These are phyloP conservation scores for Psidium friedrichsthalianum DNA, from an alignment of 345 rosid genomes.

Conservation along the genomic window DNA sequence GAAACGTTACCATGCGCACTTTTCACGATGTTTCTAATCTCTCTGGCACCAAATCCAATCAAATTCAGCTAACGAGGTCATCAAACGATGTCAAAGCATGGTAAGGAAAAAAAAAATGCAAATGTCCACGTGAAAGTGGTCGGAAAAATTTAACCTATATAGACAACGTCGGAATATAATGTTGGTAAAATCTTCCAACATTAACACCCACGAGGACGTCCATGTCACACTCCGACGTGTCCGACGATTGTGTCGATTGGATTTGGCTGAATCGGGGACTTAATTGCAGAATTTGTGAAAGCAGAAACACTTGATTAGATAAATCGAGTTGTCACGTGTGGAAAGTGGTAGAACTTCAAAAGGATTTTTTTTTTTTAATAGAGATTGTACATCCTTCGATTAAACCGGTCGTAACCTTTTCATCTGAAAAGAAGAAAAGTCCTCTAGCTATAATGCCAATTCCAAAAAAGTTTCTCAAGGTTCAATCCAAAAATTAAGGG, in stretches of 20 bases:
- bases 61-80: background rate
- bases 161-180: background rate
- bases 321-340: background rate
- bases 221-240: no score
- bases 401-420: no score
- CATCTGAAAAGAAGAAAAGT: no score
- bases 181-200: background rate
- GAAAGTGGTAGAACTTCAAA: no score
- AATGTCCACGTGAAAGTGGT: background rate
- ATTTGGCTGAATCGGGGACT: background rate
- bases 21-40: background rate
- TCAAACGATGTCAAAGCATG: background rate
- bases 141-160: background rate
- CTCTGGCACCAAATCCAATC: background rate
- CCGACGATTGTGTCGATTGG: background rate
- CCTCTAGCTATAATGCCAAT: no score
- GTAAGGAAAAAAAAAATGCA: background rate
- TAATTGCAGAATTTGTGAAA: background rate
- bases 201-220: background rate
- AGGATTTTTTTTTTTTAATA: no score
- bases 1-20: no score
- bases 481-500: no score
- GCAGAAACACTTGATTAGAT: background rate
- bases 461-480: no score
- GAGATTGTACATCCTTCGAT: no score